These are phyloP conservation scores for Calonectria ilicicola DNA, from an alignment of 2,329 filamentous ascomycete species.

Conservation along the genomic window DNA sequence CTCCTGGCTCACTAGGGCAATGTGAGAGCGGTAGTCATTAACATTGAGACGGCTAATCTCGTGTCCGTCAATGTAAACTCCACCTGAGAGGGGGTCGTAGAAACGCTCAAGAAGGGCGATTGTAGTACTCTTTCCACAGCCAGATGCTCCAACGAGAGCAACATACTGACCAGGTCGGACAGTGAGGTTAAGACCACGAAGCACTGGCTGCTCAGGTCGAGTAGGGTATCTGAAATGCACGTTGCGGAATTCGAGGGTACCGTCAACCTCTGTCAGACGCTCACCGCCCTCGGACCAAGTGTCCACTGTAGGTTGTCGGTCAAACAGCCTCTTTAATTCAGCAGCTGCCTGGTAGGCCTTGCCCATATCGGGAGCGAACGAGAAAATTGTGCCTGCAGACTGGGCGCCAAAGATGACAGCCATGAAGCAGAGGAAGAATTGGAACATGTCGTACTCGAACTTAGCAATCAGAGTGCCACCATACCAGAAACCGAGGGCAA, in stretches of 20 bases:
- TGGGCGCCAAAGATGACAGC: slow-evolving; percentile 92
- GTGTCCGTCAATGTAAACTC: slow-evolving; percentile 83
- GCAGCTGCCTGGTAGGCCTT: slow-evolving; percentile 89
- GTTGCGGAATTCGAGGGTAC: slow-evolving; percentile 87
- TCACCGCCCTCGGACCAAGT: slow-evolving; percentile 81
- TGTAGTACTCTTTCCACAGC: slow-evolving; percentile 94
- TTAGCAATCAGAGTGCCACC: slow-evolving; percentile 81
- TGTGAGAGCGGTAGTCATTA: slow-evolving; percentile 84
- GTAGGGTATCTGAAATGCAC: slow-evolving; percentile 97
- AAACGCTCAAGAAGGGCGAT: slow-evolving; percentile 94
- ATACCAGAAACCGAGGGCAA: slow-evolving; percentile 94
- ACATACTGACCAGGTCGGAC: slow-evolving; percentile 85
- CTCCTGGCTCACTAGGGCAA: slow-evolving; percentile 93
- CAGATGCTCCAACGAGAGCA: slow-evolving; percentile 92
- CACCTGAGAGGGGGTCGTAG: slow-evolving; percentile 87
- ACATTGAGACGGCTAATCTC: slow-evolving; percentile 86
- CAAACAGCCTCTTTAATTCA: slow-evolving; percentile 85
- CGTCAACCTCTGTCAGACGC: slow-evolving; percentile 73
- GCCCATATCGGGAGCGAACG: slow-evolving; percentile 91
- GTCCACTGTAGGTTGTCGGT: slow-evolving; percentile 85
- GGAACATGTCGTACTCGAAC: slow-evolving; percentile 80
- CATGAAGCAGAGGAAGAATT: slow-evolving; percentile 93
- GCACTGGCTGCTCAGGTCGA: slow-evolving; percentile 89
- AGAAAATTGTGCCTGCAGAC: slow-evolving; percentile 90
- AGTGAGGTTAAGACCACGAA: slow-evolving; percentile 82